These are phyloP conservation scores for Backusella circina DNA, from an alignment of 192 early-diverging fungal genomes.

Conservation along the genomic window DNA sequence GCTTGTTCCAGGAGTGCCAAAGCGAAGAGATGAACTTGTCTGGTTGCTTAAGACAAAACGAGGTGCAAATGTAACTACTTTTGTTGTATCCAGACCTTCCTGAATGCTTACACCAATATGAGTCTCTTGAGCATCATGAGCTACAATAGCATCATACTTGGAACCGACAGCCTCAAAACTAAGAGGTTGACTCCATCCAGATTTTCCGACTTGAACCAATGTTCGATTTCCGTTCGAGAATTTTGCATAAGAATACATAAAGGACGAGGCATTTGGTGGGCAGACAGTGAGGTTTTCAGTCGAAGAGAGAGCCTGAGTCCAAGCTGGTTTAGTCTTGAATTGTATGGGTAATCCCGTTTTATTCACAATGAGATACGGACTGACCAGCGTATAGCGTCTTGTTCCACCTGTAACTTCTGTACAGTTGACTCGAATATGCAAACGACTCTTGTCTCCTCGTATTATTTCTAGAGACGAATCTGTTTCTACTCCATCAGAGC, in stretches of 20 bases:
- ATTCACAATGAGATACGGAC: constrained; percentile 81
- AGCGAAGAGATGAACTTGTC: constrained; percentile 63
- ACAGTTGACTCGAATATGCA: constrained; percentile 3
- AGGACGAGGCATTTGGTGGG: constrained; percentile 44
- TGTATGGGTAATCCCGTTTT: constrained; percentile 60
- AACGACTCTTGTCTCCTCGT: not conserved
- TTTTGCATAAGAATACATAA: constrained; percentile 94
- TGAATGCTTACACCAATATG: constrained; percentile 83
- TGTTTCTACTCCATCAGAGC: constrained; percentile 43
- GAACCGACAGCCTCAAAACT: constrained; percentile 97
- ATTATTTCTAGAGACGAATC: constrained; percentile 47
- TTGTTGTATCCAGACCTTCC: constrained; percentile 85
- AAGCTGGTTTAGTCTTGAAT: constrained; percentile 68
- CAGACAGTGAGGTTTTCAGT: constrained; percentile 51
- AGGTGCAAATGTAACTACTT: constrained; percentile 86
- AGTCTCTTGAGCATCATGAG: constrained; percentile 48
- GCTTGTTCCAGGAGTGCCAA: constrained; percentile 61
- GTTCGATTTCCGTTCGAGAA: constrained; percentile 83
- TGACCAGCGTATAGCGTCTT: constrained; percentile 63
- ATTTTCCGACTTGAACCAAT: constrained; percentile 67
- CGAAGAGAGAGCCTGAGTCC: constrained; percentile 70
- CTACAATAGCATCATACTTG: constrained; percentile 68
- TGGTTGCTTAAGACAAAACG: constrained; percentile 90
- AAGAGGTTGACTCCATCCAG: constrained; percentile 82
- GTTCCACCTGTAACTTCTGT: constrained; percentile 28